Base-by-base conservation (phyloP, 2,329 filamentous ascomycete genomes). In the Calonectria ilicicola region DNA sequence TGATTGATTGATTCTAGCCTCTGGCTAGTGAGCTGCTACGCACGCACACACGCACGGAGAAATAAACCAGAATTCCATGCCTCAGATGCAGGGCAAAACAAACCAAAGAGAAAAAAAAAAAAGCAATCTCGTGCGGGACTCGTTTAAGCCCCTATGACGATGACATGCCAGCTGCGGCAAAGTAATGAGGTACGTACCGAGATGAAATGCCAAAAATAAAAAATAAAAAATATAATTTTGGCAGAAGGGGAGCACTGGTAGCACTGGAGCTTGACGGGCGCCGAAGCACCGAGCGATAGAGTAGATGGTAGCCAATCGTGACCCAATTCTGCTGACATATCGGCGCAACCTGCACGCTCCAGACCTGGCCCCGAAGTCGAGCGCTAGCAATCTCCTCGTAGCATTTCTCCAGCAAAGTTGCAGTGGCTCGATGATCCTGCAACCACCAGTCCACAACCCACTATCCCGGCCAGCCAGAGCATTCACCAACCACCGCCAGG, bases 391-490 rank as follows among this genome's bases (percentile, higher is more conserved):
- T 51, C 66, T 56, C 51, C 47, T 58, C 47, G 44, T 72, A 38
- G 40, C 46, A 60, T 65, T 56, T 58, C 19, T 46, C 32, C 32
- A 35, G 70, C 64, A 35, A 69, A 62, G 46, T 19, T 44, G 40
- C 58, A 69, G 73, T 80, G 78, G 78, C 78, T 76, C 77, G 78
- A 80, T 80, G 78, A 76, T 75, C 72, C 76, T 80, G 78, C 75
- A 79, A 79, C 73, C 73, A 80, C 78, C 78, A 77, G 64, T 78
- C 78, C 78, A 80, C 75, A 80, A 79, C 75, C 78, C 78, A 80
- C 78, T 26, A 29, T 51, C 56, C 53, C 53, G 58, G 47, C 72
- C 58, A 44, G 38, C 65, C 65, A 53, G 21, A 56, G 21, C 40
- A 42, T 60, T 71, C 35, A 42, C 64, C 60, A 40, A 56, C 42